These are phyloP conservation scores for Chloris gayana DNA, from an alignment of 176 grass and related monocot species.

Conservation along the genomic window DNA sequence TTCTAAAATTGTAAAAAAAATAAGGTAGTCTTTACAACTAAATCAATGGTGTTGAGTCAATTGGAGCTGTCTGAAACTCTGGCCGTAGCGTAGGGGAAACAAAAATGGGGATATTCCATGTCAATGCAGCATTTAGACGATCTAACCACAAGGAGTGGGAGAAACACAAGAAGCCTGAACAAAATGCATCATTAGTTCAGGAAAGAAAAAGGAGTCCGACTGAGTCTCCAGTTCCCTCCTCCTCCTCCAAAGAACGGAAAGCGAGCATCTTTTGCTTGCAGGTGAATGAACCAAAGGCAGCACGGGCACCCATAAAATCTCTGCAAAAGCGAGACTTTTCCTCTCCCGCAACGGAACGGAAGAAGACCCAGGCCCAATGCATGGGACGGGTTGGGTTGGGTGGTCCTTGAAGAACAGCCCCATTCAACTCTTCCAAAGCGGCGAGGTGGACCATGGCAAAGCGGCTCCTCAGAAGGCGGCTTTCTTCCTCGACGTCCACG, in stretches of 20 bases:
- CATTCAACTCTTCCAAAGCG: conserved; percentile 44
- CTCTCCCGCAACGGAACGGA: conserved; percentile 30
- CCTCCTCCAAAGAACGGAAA: conserved; percentile 41
- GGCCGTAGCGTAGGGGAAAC: too few species aligned
- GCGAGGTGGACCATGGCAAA: conserved; percentile 7
- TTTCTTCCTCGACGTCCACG: conserved; percentile 29
- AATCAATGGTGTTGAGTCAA: conserved; percentile 6
- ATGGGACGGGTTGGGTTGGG: conserved; percentile 26
- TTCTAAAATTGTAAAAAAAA: not conserved
- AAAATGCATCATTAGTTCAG: conserved; percentile 10
- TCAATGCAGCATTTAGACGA: conserved; percentile 12
- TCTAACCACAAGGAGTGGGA: not conserved
- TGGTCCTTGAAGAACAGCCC: conserved; percentile 37
- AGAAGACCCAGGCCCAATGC: not conserved
- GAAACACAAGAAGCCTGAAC: not conserved
- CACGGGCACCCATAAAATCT: conserved; percentile 49
- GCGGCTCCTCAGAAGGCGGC: conserved; percentile 13
- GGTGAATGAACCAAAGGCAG: conserved; percentile 35
- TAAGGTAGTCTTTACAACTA: not conserved
- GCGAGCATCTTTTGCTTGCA: conserved; percentile 28
- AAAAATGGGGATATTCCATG: not conserved
- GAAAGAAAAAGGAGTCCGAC: not conserved
- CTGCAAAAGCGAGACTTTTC: conserved; percentile 42
- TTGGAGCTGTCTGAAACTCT: not conserved
- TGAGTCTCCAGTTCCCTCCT: not conserved